Evolutionary conservation across 1,284 basidiomycete species (phyloP).

Genomic region (Pseudozyma sp.): DNA sequence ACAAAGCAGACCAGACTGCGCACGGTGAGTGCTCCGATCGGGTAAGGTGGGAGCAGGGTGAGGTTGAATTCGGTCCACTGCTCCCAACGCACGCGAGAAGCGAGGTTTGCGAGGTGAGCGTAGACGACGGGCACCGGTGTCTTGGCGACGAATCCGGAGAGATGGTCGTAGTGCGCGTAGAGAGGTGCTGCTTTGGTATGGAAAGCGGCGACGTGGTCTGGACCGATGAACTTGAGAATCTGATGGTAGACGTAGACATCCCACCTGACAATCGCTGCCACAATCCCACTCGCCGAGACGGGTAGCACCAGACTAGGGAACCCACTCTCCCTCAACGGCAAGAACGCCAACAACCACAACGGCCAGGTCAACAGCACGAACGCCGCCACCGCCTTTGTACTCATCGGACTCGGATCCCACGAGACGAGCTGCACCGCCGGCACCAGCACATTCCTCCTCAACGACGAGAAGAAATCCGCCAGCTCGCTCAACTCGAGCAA

Average conservation of each 20-base stretch:
- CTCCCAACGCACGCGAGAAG: conserved; percentile 16
- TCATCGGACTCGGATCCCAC: conserved; percentile 51
- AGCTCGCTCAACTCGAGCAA: conserved; percentile 60
- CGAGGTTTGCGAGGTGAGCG: conserved; percentile 3
- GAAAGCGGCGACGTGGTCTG: conserved; percentile 14
- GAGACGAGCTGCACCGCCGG: conserved; percentile 51
- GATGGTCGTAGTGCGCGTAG: conserved; percentile 15
- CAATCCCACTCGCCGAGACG: conserved; percentile 33
- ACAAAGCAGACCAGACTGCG: conserved; percentile 57
- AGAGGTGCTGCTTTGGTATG: conserved; percentile 28
- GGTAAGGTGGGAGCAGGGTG: conserved; percentile 62
- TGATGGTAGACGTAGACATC: conserved; percentile 17
- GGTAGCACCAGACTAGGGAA: conserved; percentile 47
- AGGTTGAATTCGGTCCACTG: conserved; percentile 43
- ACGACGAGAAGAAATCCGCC: conserved; percentile 59
- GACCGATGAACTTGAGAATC: conserved; percentile 26
- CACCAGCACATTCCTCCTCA: conserved; percentile 45
- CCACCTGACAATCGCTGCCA: conserved; percentile 3
- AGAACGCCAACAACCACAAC: conserved; percentile 60
- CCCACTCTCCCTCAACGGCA: conserved; percentile 43
- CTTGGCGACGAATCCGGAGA: conserved; percentile 14
- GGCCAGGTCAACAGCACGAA: conserved; percentile 66
- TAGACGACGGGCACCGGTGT: conserved; percentile 28
- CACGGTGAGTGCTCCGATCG: conserved; percentile 61
- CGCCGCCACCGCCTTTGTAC: conserved; percentile 48